phyloP scores from a whole-genome alignment of 352 stramenopile species.

The Phytophthora hibernalis region DNA sequence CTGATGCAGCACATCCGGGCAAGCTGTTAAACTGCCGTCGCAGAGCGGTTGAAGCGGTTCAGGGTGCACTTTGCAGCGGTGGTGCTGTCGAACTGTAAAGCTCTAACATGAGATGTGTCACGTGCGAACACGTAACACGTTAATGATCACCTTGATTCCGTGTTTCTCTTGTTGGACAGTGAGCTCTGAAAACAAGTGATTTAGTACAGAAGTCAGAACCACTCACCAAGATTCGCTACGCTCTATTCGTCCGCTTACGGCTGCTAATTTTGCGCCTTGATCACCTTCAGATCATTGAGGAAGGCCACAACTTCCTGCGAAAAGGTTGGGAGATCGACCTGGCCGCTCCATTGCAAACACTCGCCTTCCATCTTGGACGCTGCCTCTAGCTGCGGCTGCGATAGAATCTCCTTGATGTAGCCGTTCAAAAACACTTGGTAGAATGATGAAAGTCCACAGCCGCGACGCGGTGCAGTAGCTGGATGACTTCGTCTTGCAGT shows the following conservation, averaged over 20 bases:
- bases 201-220: not conserved
- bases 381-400: conserved; percentile 54
- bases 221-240: not conserved
- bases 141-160: no score
- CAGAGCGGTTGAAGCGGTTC: conserved; percentile 3
- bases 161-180: no score
- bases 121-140: no score
- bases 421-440: conserved; percentile 69
- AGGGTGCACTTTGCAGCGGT: not conserved
- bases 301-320: conserved; percentile 72
- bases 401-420: conserved; percentile 76
- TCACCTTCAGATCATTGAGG: conserved; percentile 79
- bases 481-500: conserved; percentile 78
- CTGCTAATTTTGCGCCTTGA: conserved; percentile 68
- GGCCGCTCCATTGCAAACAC: conserved; percentile 77
- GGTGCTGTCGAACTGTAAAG: not conserved
- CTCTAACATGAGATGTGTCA: no score
- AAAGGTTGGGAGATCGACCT: conserved; percentile 81
- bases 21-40: not conserved
- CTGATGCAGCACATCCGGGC: conserved; percentile 29
- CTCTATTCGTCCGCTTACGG: conserved; percentile 20
- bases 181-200: not conserved
- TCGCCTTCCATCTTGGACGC: conserved; percentile 59
- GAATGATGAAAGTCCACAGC: conserved; percentile 82
- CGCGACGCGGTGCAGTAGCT: conserved; percentile 72